Percentiles rank a stretch among this genome's conserved stretches.
These are phyloP conservation scores for Scenedesmus sp. DNA, from an alignment of 163 green algal species.

Conservation along the genomic window DNA sequence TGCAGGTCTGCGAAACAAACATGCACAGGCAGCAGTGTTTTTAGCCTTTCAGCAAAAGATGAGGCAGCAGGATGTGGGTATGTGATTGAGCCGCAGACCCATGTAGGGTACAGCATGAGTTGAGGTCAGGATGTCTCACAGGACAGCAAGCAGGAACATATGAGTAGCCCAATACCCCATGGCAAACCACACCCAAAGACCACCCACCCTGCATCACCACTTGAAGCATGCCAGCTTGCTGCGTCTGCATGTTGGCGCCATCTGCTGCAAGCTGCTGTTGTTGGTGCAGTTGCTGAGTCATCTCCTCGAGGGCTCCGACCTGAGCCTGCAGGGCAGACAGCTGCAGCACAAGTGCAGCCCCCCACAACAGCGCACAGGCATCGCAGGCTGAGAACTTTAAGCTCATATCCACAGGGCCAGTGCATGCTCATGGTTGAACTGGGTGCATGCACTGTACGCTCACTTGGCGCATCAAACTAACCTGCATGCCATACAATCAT, in stretches of 20 bases:
- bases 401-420: not conserved
- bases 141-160: too few species aligned
- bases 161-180: too few species aligned
- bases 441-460: too few species aligned
- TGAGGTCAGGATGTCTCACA: too few species aligned
- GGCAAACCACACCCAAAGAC: not conserved
- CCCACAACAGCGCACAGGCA: not conserved
- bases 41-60: too few species aligned
- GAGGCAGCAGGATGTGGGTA: too few species aligned
- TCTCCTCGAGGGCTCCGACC: slow-evolving; percentile 12
- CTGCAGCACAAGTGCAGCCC: not conserved
- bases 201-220: not conserved
- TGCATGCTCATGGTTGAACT: too few species aligned
- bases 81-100: too few species aligned
- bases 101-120: too few species aligned
- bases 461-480: not conserved
- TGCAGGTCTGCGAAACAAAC: slow-evolving; percentile 2
- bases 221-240: not conserved
- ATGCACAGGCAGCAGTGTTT: not conserved
- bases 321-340: slow-evolving; percentile 28
- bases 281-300: slow-evolving; percentile 20
- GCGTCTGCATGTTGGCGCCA: slow-evolving; percentile 4
- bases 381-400: not conserved
- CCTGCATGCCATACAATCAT: too few species aligned
- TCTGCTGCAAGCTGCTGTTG: slow-evolving; percentile 11